phyloP scores from a whole-genome alignment of 805 yeast genomes.

The Kodamaea hsintzibuensis region DNA sequence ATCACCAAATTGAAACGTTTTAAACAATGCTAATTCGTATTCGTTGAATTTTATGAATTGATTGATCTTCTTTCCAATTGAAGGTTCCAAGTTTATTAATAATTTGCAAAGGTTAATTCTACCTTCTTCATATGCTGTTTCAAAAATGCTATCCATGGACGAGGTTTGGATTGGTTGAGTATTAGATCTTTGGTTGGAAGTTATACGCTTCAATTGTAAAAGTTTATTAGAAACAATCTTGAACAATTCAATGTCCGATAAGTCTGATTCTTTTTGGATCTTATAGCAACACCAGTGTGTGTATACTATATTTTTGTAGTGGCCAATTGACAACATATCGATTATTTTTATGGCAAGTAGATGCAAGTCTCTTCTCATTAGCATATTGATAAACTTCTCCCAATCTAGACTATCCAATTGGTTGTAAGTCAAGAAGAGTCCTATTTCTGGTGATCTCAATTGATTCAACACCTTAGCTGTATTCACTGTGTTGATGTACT shows the following conservation, averaged over 20 bases:
- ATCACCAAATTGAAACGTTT: conserved; percentile 62
- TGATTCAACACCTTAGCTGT: conserved; percentile 68
- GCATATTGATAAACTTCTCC: conserved; percentile 52
- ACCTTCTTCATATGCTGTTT: conserved; percentile 79
- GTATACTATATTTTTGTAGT: conserved; percentile 46
- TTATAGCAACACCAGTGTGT: conserved; percentile 80
- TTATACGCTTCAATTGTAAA: conserved; percentile 15
- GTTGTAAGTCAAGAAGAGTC: conserved; percentile 61
- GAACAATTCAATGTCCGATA: conserved; percentile 62
- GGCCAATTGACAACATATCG: conserved; percentile 46
- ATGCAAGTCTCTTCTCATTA: conserved; percentile 61
- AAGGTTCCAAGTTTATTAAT: conserved; percentile 69
- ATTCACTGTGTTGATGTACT: conserved; percentile 63
- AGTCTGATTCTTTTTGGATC: conserved; percentile 52
- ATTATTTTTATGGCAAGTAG: conserved; percentile 64
- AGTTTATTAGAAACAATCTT: conserved; percentile 50
- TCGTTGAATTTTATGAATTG: conserved; percentile 72
- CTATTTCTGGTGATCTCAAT: conserved; percentile 63
- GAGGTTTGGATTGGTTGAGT: conserved; percentile 16
- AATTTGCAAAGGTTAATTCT: conserved; percentile 64
- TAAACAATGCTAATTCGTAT: conserved; percentile 63
- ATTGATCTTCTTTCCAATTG: conserved; percentile 55
- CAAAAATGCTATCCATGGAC: conserved; percentile 60
- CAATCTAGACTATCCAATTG: conserved; percentile 57
- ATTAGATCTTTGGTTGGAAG: conserved; percentile 12